Conservation (phyloP, 371 early-diverging fungal species). For the Mortierella polycephala region DNA sequence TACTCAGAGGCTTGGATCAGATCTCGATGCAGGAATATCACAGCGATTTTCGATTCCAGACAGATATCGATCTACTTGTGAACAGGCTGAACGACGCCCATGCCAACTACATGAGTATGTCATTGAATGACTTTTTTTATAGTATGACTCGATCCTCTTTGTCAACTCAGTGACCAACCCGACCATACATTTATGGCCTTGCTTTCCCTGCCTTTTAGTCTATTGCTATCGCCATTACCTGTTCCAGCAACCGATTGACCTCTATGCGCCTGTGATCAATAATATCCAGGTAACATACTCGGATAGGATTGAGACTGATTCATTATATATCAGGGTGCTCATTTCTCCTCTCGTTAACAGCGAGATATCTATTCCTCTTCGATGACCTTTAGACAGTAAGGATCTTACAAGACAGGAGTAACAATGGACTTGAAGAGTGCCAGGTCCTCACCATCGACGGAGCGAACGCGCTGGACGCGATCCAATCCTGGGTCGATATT, state of each 20-base stretch:
- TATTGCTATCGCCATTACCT: slow-evolving; percentile 40
- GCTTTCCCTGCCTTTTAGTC: slow-evolving; percentile 8
- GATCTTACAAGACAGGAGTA: slow-evolving; percentile 16
- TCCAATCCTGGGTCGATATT: slow-evolving; percentile 31
- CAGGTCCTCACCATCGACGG: slow-evolving; percentile 35
- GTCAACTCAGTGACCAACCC: neutral
- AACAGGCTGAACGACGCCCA: slow-evolving; percentile 42
- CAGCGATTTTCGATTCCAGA: slow-evolving; percentile 33
- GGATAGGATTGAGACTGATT: neutral
- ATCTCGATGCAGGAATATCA: slow-evolving; percentile 13
- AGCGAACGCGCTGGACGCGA: slow-evolving; percentile 20
- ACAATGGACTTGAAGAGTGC: slow-evolving; percentile 24
- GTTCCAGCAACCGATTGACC: slow-evolving; percentile 34
- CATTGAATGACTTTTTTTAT: neutral
- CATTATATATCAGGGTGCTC: neutral
- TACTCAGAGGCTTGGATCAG: slow-evolving; percentile 15
- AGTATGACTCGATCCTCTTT: neutral
- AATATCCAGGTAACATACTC: slow-evolving; percentile 23
- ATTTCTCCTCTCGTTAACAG: neutral
- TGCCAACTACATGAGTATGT: slow-evolving; percentile 44
- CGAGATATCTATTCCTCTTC: neutral
- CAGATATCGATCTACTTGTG: slow-evolving; percentile 25
- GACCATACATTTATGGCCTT: too few species aligned
- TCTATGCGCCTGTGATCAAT: slow-evolving; percentile 42
- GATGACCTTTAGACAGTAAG: slow-evolving; percentile 11